phyloP scores from a whole-genome alignment of 2,329 filamentous ascomycete species.

The Aureobasidium sp. region DNA sequence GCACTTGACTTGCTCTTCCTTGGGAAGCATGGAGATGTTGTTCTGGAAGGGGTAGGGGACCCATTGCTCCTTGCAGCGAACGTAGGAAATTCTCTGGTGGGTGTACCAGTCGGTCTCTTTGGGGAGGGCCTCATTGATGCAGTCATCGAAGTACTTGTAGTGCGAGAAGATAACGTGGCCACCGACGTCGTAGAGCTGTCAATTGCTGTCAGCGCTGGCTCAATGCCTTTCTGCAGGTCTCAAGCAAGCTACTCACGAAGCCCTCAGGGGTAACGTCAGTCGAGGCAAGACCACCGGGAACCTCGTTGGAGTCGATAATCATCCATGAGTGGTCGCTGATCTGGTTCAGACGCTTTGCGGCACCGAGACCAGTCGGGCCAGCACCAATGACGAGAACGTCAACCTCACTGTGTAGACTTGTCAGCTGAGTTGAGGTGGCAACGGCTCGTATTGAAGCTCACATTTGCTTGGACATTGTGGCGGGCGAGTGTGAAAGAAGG shows the following conservation, averaged over 20 bases:
- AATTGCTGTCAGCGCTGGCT: conserved; percentile 10
- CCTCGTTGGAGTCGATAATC: conserved; percentile 87
- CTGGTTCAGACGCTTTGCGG: conserved; percentile 95
- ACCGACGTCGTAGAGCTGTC: conserved; percentile 92
- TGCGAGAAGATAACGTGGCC: conserved; percentile 99
- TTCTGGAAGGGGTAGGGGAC: conserved; percentile 99
- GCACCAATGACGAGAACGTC: conserved; percentile 98
- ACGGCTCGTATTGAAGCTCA: conserved; percentile 12
- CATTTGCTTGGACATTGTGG: conserved; percentile 15
- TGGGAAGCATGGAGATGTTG: conserved; percentile 97
- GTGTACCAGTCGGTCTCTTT: conserved; percentile 93
- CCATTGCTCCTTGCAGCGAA: conserved; percentile 93
- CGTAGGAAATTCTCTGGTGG: conserved; percentile 98
- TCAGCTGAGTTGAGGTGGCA: conserved; percentile 8
- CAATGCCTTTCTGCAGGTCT: background rate
- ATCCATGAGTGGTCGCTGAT: conserved; percentile 90
- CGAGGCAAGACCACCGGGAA: conserved; percentile 87
- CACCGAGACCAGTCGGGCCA: conserved; percentile 93
- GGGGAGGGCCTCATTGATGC: conserved; percentile 91
- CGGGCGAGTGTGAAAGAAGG: conserved; percentile 9
- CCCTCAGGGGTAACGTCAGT: conserved; percentile 93
- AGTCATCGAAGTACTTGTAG: conserved; percentile 99
- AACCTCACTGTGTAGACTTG: conserved; percentile 57
- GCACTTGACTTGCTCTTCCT: conserved; percentile 92
- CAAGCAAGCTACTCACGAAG: conserved; percentile 63